Base-by-base conservation (phyloP, 441 rosid species). In the Pelargonium australe region DNA sequence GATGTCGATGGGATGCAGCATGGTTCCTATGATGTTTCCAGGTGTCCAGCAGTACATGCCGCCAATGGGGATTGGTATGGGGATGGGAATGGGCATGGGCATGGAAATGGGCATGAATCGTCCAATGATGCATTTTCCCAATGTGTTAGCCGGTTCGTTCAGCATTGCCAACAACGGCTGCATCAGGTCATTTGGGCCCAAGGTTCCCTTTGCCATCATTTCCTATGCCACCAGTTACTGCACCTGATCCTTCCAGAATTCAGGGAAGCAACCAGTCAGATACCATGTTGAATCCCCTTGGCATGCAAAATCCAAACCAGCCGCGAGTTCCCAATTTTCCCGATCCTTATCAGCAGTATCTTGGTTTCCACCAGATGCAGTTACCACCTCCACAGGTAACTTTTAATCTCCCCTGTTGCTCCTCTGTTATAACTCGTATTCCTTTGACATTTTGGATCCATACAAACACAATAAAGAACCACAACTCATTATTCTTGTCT, bases 1-100 rank as follows among this genome's bases (percentile, higher is more conserved):
- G 94, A 93, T 93, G 97, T 91, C 98, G 79, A 86, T 93, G 97
- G 96, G 97, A 76, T 93, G 95, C 76, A 78, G 96, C 72, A 80
- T 90, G 87, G 86, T 89, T 72, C 97, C 96, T 0, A 88, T 89
- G 95, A 88, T 88, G 94, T 89, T 85, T 77, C 87, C 94, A 0
- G 89, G 96, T 6, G 76, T 90, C 78, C 98, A 86, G 77, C 95
- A 86, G 60, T 87, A 83, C 84, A 76, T 87, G 88, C 84, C 89
- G 68, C 83, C 80, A 71, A 84, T 90, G 88, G 82, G 86, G 3
- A 79, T 85, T 85, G 92, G 85, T 17, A 79, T 85, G 66, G 91
- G 89, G n/a, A 73, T 83, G 81, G 84, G 81, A 0, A 78, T 79
- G 76, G 85, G 80, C 1, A 82, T 89, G 85, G 88, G 81, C 64